Evolutionary conservation across 441 rosid genomes (phyloP).

Genomic region (Aquilaria agallochum): DNA sequence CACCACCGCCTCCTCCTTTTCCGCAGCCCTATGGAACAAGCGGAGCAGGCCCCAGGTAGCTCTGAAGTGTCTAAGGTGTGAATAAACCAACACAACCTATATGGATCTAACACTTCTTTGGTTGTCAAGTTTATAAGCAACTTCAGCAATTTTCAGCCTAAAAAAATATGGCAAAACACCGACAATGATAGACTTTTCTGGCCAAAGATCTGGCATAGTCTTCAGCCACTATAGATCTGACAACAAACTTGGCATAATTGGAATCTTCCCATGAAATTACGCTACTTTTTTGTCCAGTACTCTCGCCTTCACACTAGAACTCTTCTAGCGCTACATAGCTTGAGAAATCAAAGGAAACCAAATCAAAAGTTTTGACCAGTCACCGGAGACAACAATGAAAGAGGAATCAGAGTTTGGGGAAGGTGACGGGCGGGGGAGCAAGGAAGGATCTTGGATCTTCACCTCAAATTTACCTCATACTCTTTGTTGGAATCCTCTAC

Average conservation of each 20-base stretch:
- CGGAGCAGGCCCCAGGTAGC: too few species aligned
- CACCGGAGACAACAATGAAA: constrained; percentile 62
- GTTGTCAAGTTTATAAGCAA: constrained; percentile 38
- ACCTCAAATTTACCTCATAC: too few species aligned
- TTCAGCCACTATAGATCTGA: constrained; percentile 31
- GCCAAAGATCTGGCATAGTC: constrained; percentile 26
- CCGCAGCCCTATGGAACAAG: too few species aligned
- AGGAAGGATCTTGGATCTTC: constrained; percentile 1
- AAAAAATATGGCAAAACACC: constrained; percentile 6
- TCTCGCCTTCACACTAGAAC: too few species aligned
- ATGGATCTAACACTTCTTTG: constrained; percentile 43
- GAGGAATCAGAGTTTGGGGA: constrained; percentile 51
- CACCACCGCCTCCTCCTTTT: too few species aligned
- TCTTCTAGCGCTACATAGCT: too few species aligned
- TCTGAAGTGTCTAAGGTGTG: too few species aligned
- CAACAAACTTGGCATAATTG: constrained; percentile 13
- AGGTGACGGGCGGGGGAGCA: constrained; percentile 45
- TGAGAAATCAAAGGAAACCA: too few species aligned
- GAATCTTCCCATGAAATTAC: constrained; percentile 32
- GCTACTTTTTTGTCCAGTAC: constrained; percentile 19
- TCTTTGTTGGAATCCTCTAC: too few species aligned
- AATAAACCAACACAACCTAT: constrained; percentile 23
- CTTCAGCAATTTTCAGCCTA: constrained; percentile 34
- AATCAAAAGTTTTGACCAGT: too few species aligned
- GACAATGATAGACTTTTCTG: neutral